A percentile compares a stretch with the other conserved stretches of the same genome.
phyloP scores from a whole-genome alignment of 2,329 filamentous ascomycete genomes.

The Conoideocrella luteorostrata region DNA sequence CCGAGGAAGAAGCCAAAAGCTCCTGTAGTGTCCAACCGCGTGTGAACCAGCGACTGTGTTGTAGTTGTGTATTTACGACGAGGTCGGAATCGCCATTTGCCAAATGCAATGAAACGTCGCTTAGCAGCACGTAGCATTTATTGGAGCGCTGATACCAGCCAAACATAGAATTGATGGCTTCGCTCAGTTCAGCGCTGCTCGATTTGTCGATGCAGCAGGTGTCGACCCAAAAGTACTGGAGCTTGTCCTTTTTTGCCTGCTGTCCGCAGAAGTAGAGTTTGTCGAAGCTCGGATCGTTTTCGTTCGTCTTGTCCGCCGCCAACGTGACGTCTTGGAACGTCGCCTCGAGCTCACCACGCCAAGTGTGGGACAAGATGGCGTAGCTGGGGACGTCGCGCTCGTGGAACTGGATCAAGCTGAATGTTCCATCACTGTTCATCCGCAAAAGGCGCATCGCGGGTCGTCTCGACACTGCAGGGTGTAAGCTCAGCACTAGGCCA shows the following conservation, averaged over 20 bases:
- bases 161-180: no score
- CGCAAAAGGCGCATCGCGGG: no score
- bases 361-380: constrained; percentile 13
- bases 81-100: constrained; percentile 2
- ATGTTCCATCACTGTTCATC: no score
- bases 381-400: constrained; percentile 9
- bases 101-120: constrained; percentile 3
- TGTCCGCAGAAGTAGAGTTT: constrained; percentile 11
- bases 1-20: constrained; percentile 10
- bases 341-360: constrained; percentile 10
- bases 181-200: no score
- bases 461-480: no score
- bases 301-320: constrained; percentile 1
- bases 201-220: no score
- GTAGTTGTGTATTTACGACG: no score
- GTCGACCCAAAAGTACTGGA: no score
- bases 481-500: no score
- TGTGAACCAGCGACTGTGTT: constrained; percentile 3
- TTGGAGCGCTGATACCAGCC: constrained; percentile 8
- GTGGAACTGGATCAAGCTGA: no score
- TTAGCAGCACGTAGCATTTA: constrained; percentile 10
- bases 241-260: constrained; percentile 6
- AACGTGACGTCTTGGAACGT: constrained; percentile 10
- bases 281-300: constrained; percentile 5
- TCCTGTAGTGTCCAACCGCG: constrained; percentile 7